A percentile compares a stretch with the other conserved stretches of the same genome.
Evolutionary conservation across 371 early-diverging fungal species (phyloP).

Genomic region (Mucor mucedo): DNA sequence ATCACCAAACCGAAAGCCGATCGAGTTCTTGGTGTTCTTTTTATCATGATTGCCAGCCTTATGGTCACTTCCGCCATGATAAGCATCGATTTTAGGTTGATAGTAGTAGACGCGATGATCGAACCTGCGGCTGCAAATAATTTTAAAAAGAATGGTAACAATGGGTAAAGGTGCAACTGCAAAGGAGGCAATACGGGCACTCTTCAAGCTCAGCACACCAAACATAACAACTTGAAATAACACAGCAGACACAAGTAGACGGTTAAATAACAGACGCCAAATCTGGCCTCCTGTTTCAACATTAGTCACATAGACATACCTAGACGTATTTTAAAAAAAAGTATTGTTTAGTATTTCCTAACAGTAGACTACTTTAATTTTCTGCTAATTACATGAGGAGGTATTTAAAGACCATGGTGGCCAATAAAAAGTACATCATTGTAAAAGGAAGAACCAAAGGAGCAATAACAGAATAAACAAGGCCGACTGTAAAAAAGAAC

Average conservation of each 20-base stretch:
- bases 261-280: constrained; percentile 78
- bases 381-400: constrained; percentile 48
- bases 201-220: constrained; percentile 58
- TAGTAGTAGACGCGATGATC: constrained; percentile 60
- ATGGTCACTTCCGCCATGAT: background rate
- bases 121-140: constrained; percentile 51
- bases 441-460: constrained; percentile 75
- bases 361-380: background rate
- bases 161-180: constrained; percentile 66
- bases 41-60: constrained; percentile 7
- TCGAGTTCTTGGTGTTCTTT: constrained; percentile 12
- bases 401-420: constrained; percentile 71
- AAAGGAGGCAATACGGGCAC: constrained; percentile 48
- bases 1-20: constrained; percentile 60
- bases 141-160: constrained; percentile 63
- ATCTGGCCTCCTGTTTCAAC: constrained; percentile 79
- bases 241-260: constrained; percentile 64
- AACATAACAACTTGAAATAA: constrained; percentile 77
- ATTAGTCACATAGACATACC: constrained; percentile 61
- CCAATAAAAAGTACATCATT: constrained; percentile 64
- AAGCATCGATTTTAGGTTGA: constrained; percentile 25
- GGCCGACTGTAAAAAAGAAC: constrained; percentile 71
- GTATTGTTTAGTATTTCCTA: background rate
- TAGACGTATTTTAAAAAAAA: background rate
- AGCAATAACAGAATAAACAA: constrained; percentile 74